Percentiles rank a stretch among this genome's conserved stretches.
Evolutionary conservation across 2,329 filamentous ascomycete species (phyloP).

Genomic region (Sarocladiaceae sp.): DNA sequence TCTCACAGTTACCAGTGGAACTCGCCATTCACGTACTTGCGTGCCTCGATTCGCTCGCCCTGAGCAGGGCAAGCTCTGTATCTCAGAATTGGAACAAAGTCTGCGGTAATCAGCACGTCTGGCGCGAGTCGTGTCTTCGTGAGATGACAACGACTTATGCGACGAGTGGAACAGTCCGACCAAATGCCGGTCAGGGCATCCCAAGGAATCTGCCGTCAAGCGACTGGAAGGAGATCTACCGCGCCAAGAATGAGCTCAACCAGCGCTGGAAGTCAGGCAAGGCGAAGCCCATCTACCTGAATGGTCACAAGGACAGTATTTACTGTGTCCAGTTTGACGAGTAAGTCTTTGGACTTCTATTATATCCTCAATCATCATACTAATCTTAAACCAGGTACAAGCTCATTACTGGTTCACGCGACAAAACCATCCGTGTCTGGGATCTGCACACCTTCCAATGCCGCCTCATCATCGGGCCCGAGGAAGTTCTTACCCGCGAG

Average conservation of each 20-base stretch:
- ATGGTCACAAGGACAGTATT: conserved; percentile 91
- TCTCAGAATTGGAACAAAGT: conserved; percentile 46
- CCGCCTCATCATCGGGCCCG: conserved; percentile 79
- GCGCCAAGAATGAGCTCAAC: conserved; percentile 70
- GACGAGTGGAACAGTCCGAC: conserved; percentile 46
- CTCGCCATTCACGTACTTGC: conserved; percentile 56
- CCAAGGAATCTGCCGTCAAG: conserved; percentile 55
- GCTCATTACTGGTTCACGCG: conserved; percentile 93
- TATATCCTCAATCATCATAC: conserved; percentile 13
- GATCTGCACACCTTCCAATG: conserved; percentile 87
- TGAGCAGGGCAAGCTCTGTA: conserved; percentile 46
- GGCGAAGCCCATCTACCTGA: conserved; percentile 80
- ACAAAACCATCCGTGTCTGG: conserved; percentile 95
- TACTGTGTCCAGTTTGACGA: conserved; percentile 99
- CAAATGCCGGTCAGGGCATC: conserved; percentile 54
- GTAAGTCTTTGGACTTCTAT: conserved; percentile 43
- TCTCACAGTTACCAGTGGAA: conserved; percentile 51
- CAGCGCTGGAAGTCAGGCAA: conserved; percentile 75
- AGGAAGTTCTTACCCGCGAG: conserved; percentile 53
- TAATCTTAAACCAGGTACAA: conserved; percentile 62
- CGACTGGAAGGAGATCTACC: conserved; percentile 84
- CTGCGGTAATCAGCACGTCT: conserved; percentile 52
- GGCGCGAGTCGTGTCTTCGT: conserved; percentile 59
- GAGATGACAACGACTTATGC: conserved; percentile 59
- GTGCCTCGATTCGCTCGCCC: conserved; percentile 48